These are phyloP conservation scores for Trypanosoma boissoni DNA, from an alignment of 208 protist genomes.

Conservation along the genomic window DNA sequence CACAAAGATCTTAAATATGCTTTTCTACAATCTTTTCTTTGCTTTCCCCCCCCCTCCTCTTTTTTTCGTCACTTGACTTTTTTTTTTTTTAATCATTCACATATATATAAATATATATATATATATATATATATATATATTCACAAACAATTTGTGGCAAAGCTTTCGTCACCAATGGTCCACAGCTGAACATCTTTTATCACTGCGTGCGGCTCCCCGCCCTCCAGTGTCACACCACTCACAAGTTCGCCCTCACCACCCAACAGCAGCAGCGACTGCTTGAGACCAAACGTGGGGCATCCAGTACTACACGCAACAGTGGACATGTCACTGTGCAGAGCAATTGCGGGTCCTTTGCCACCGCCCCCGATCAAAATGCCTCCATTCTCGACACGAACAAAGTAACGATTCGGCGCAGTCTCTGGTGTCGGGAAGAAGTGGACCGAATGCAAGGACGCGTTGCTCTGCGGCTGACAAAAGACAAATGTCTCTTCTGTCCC, in stretches of 20 bases:
- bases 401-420: constrained; percentile 15
- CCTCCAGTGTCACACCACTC: constrained; percentile 4
- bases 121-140: not conserved
- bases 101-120: constrained; percentile 1
- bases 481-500: constrained; percentile 18
- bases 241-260: not conserved
- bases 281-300: constrained; percentile 20
- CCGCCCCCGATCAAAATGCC: constrained; percentile 18
- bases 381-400: constrained; percentile 11
- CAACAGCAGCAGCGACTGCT: constrained; percentile 7
- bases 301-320: constrained; percentile 14
- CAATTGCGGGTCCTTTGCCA: constrained; percentile 17
- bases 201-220: constrained; percentile 1
- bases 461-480: constrained; percentile 3
- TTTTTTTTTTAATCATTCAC: no score
- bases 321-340: constrained; percentile 5
- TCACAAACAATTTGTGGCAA: not conserved
- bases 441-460: not conserved
- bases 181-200: constrained; percentile 19
- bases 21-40: no score
- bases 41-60: no score
- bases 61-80: no score
- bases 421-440: constrained; percentile 3
- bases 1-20: no score
- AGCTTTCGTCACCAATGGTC: constrained; percentile 24